Percentiles rank a stretch among this genome's conserved stretches.
phyloP scores from a whole-genome alignment of 768 basidiomycete species.

The Pleurotus sapidus region DNA sequence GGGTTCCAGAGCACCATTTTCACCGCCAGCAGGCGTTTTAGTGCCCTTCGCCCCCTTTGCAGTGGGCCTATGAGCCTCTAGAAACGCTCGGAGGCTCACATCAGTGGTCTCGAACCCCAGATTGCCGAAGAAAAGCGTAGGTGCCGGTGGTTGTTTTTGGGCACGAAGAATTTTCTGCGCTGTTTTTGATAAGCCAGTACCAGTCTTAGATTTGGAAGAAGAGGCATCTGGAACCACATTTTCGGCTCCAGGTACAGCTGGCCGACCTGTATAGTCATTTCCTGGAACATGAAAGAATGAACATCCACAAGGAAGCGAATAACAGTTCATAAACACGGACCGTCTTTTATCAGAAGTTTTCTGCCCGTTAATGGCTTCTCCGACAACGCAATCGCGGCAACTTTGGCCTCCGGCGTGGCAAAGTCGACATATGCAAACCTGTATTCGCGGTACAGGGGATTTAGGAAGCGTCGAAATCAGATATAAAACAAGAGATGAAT shows the following conservation, averaged over 20 bases:
- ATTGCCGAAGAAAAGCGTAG: constrained; percentile 92
- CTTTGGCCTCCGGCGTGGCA: constrained; percentile 69
- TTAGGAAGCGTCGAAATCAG: background rate
- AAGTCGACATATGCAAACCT: constrained; percentile 99
- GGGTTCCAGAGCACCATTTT: constrained; percentile 22
- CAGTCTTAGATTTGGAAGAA: background rate
- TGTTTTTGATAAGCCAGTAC: constrained; percentile 52
- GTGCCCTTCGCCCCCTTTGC: constrained; percentile 29
- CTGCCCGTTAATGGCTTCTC: constrained; percentile 84
- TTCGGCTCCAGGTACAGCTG: constrained; percentile 41
- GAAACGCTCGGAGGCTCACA: constrained; percentile 63
- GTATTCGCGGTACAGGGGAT: background rate
- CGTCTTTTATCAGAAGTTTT: constrained; percentile 90
- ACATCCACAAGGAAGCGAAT: background rate
- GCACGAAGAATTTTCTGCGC: constrained; percentile 72
- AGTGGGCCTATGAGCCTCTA: constrained; percentile 60
- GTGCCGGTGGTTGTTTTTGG: constrained; percentile 82
- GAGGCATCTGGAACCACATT: constrained; percentile 18
- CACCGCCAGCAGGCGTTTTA: constrained; percentile 25
- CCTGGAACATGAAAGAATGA: constrained; percentile 39
- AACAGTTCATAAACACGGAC: constrained; percentile 33
- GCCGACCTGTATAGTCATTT: constrained; percentile 70
- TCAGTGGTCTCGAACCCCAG: constrained; percentile 89
- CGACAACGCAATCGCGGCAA: constrained; percentile 72
- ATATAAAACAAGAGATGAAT: background rate